Evolutionary conservation across 805 yeast genomes (phyloP).

Genomic region (Danielia oregonensis): DNA sequence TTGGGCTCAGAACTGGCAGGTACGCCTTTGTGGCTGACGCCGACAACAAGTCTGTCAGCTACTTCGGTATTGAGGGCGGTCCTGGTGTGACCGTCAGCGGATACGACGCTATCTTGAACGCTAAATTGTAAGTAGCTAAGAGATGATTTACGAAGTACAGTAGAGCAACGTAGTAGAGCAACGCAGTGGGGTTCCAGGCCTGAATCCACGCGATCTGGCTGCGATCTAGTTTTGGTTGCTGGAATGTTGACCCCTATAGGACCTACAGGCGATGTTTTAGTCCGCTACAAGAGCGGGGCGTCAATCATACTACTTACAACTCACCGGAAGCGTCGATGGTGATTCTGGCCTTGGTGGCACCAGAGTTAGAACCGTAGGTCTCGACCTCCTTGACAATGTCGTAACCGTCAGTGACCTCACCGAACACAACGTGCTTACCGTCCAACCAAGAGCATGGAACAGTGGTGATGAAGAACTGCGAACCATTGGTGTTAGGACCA

Average conservation of each 20-base stretch:
- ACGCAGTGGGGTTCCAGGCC: too few relatives aligned
- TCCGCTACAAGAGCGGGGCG: too few relatives aligned
- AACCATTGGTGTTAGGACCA: slow-evolving; percentile 97
- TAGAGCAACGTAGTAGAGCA: too few relatives aligned
- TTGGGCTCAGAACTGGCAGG: slow-evolving; percentile 39
- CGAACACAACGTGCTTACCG: slow-evolving; percentile 93
- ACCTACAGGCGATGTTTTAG: too few relatives aligned
- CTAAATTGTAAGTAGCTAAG: slow-evolving; percentile 35
- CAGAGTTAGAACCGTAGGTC: slow-evolving; percentile 62
- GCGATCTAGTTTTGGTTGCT: too few relatives aligned
- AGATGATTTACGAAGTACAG: background rate
- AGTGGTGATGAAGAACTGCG: slow-evolving; percentile 95
- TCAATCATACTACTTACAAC: slow-evolving; percentile 42
- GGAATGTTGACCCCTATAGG: too few relatives aligned
- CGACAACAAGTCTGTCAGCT: slow-evolving; percentile 42
- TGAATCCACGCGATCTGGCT: too few relatives aligned
- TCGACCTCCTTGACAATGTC: slow-evolving; percentile 86
- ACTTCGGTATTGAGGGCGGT: slow-evolving; percentile 33
- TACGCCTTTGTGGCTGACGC: slow-evolving; percentile 35
- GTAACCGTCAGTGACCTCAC: slow-evolving; percentile 82
- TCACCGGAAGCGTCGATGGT: slow-evolving; percentile 64
- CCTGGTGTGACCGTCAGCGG: slow-evolving; percentile 34
- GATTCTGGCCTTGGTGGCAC: slow-evolving; percentile 62
- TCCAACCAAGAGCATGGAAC: slow-evolving; percentile 86
- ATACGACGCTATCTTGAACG: slow-evolving; percentile 32